Evolutionary conservation across 306 rosid species (phyloP).

Genomic region (Ochetophila trinervis): DNA sequence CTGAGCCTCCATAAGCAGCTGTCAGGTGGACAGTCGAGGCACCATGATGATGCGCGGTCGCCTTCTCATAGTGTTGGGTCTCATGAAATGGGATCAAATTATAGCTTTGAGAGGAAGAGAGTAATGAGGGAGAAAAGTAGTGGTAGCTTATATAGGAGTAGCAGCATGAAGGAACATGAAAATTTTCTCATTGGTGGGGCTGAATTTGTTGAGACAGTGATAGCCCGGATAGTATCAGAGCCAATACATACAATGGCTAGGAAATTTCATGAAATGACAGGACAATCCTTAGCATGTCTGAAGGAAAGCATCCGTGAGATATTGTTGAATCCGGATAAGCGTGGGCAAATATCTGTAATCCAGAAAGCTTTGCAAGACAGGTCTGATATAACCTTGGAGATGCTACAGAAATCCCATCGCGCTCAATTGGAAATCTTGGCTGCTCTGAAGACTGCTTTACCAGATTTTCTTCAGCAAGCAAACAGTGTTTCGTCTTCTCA

Average conservation of each 20-base stretch:
- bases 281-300: conserved; percentile 44
- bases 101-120: conserved; percentile 71
- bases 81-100: conserved; percentile 77
- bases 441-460: conserved; percentile 70
- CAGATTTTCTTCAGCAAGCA: conserved; percentile 57
- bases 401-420: conserved; percentile 62
- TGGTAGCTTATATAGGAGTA: conserved; percentile 67
- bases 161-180: conserved; percentile 72
- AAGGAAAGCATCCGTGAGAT: conserved; percentile 68
- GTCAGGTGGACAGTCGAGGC: conserved; percentile 67
- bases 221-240: conserved; percentile 68
- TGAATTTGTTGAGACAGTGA: conserved; percentile 66
- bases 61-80: conserved; percentile 86
- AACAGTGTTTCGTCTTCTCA: conserved; percentile 49
- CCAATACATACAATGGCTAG: conserved; percentile 68
- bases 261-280: conserved; percentile 74
- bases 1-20: conserved; percentile 82
- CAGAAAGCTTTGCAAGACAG: conserved; percentile 71
- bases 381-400: conserved; percentile 72
- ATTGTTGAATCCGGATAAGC: conserved; percentile 68
- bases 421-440: conserved; percentile 85
- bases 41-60: conserved; percentile 72
- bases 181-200: conserved; percentile 48
- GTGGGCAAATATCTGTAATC: conserved; percentile 46
- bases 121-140: conserved; percentile 58